phyloP scores from a whole-genome alignment of 148 eudicot species.

The Fallopia convolvulus region DNA sequence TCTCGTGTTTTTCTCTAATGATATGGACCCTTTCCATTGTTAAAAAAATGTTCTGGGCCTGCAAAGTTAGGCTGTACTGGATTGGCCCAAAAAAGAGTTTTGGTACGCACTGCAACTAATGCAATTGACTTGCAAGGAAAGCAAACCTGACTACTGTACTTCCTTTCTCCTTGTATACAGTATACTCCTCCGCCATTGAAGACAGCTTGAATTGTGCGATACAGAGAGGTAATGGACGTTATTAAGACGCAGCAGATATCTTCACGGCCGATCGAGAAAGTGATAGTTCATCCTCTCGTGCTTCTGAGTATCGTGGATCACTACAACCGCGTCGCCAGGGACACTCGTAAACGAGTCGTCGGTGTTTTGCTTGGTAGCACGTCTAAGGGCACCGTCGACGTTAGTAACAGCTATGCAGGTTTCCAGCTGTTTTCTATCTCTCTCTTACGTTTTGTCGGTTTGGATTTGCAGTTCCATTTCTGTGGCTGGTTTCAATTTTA shows the following conservation, averaged over 20 bases:
- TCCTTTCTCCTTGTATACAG: no score
- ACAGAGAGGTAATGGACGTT: constrained; percentile 53
- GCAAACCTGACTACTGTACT: no score
- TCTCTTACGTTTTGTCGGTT: not conserved
- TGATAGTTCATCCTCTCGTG: constrained; percentile 86
- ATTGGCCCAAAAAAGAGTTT: no score
- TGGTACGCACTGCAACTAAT: no score
- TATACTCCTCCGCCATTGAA: no score
- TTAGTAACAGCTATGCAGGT: constrained; percentile 72
- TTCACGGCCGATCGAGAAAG: constrained; percentile 66
- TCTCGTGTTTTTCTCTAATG: no score
- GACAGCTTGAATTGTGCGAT: no score
- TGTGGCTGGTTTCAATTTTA: not conserved
- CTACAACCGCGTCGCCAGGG: constrained; percentile 92
- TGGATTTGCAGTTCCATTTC: not conserved
- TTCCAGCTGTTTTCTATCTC: not conserved
- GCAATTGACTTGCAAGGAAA: no score
- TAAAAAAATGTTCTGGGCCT: no score
- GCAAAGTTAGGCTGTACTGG: no score
- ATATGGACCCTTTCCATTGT: no score
- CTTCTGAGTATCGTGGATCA: constrained; percentile 90
- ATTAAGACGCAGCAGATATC: constrained; percentile 87
- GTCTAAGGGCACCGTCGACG: constrained; percentile 74
- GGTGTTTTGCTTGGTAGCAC: constrained; percentile 84
- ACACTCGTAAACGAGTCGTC: constrained; percentile 87